phyloP scores from a whole-genome alignment of 257 asterid genomes.

The Primulina eburnea region DNA sequence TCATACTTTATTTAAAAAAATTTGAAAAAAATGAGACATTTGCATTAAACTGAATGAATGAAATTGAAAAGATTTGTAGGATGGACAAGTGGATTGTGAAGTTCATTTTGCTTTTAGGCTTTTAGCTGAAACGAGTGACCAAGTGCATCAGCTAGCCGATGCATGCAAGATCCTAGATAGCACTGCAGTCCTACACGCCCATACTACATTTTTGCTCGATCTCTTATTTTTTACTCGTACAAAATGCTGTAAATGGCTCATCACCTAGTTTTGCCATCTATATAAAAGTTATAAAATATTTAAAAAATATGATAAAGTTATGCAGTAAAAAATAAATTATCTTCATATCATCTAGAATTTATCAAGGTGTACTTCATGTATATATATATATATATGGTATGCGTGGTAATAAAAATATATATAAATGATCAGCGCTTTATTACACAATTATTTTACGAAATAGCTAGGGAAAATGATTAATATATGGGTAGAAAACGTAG shows the following conservation, averaged over 20 bases:
- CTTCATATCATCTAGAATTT: too few relatives aligned
- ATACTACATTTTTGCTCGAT: too few relatives aligned
- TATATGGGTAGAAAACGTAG: conserved; percentile 37
- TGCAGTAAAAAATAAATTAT: background rate
- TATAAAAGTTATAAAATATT: too few relatives aligned
- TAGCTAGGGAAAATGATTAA: background rate
- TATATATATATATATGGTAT: too few relatives aligned
- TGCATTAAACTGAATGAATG: background rate
- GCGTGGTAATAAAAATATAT: background rate
- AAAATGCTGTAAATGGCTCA: too few relatives aligned
- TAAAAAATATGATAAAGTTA: too few relatives aligned
- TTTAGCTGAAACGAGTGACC: background rate
- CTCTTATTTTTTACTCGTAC: background rate
- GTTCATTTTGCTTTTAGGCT: background rate
- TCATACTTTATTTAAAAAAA: background rate
- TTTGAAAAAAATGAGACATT: too few relatives aligned
- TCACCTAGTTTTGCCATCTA: too few relatives aligned
- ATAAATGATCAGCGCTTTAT: background rate
- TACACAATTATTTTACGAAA: background rate
- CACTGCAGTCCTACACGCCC: background rate
- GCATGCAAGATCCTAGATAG: too few relatives aligned
- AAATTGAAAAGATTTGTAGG: background rate
- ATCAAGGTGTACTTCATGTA: background rate
- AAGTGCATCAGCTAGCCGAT: too few relatives aligned
- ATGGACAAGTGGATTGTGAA: background rate